phyloP scores from a whole-genome alignment of 441 rosid species.

The Macaranga tanarius region DNA sequence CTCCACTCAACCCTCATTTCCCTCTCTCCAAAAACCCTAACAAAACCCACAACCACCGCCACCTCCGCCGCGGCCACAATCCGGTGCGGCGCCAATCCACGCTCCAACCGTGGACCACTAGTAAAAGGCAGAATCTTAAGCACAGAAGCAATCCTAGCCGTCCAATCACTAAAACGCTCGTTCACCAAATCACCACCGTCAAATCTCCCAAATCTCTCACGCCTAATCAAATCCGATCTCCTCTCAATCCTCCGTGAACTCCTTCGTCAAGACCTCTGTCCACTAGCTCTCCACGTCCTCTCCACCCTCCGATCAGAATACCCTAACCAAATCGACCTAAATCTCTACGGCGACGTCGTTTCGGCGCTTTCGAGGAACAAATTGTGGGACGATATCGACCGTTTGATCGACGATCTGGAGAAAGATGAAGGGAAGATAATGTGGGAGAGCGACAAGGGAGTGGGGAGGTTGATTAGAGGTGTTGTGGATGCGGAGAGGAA shows the following conservation, averaged over 20 bases:
- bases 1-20: neutral
- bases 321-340: constrained; percentile 44
- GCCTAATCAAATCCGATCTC: constrained; percentile 75
- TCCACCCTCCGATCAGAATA: constrained; percentile 56
- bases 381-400: constrained; percentile 46
- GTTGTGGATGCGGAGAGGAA: constrained; percentile 57
- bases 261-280: constrained; percentile 69
- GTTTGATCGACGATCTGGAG: constrained; percentile 45
- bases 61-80: constrained; percentile 19
- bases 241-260: constrained; percentile 72
- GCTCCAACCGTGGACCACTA: constrained; percentile 72
- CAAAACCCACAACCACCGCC: constrained; percentile 1
- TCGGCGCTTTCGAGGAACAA: constrained; percentile 49
- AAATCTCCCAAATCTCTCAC: constrained; percentile 53
- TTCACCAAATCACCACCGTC: constrained; percentile 31
- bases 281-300: constrained; percentile 69
- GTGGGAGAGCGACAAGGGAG: constrained; percentile 46
- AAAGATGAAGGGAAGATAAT: constrained; percentile 31
- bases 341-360: constrained; percentile 57
- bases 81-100: constrained; percentile 51
- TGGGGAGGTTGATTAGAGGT: constrained; percentile 51
- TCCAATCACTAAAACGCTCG: constrained; percentile 74
- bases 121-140: constrained; percentile 75
- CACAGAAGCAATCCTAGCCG: constrained; percentile 80
- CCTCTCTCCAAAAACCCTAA: constrained; percentile 13